These are phyloP conservation scores for Linum tenue DNA, from an alignment of 345 rosid genomes.

Conservation along the genomic window DNA sequence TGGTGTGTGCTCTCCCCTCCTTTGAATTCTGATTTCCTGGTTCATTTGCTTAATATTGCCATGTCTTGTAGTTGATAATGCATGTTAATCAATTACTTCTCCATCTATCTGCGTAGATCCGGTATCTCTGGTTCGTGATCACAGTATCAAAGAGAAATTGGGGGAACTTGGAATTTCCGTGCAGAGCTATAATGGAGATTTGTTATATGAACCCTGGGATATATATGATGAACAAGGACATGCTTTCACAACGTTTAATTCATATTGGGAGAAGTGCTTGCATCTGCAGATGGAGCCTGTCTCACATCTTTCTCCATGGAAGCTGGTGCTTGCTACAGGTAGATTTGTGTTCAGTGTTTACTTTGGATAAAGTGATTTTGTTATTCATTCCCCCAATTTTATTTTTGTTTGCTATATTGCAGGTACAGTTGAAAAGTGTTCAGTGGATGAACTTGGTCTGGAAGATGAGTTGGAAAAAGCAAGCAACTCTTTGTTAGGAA, in stretches of 20 bases:
- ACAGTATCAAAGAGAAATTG: conserved; percentile 60
- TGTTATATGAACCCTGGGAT: conserved; percentile 90
- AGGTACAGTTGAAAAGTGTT: conserved; percentile 48
- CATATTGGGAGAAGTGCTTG: conserved; percentile 71
- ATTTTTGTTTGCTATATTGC: conserved; percentile 9
- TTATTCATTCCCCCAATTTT: not conserved
- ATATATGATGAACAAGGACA: conserved; percentile 55
- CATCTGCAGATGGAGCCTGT: conserved; percentile 53
- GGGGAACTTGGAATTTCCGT: conserved; percentile 69
- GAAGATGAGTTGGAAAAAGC: conserved; percentile 78
- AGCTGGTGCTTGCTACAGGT: conserved; percentile 57
- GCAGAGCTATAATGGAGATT: conserved; percentile 82
- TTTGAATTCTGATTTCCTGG: conserved; percentile 4
- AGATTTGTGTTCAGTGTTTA: conserved; percentile 10
- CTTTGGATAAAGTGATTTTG: not conserved
- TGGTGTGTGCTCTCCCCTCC: conserved; percentile 37
- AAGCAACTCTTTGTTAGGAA: conserved; percentile 74
- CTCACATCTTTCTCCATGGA: conserved; percentile 66
- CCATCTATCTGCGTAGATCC: conserved; percentile 39
- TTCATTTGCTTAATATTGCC: not conserved
- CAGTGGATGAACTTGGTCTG: conserved; percentile 62
- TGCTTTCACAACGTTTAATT: conserved; percentile 57
- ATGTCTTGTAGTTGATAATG: not conserved
- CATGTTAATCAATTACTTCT: not conserved
- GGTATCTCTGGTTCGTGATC: conserved; percentile 80